Conservation (phyloP, 208 protist species). For the Trypanosoma grayi region DNA sequence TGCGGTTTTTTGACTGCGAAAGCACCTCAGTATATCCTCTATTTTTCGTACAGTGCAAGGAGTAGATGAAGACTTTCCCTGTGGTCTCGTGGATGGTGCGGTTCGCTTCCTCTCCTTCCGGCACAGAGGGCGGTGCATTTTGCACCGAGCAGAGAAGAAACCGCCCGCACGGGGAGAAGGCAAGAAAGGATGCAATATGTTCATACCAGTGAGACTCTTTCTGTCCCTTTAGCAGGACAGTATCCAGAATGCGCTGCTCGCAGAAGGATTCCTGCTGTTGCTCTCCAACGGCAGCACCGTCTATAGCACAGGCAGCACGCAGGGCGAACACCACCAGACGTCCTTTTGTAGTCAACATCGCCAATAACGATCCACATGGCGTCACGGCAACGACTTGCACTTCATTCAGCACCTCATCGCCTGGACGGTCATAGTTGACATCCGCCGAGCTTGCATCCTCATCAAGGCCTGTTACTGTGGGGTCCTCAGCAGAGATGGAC, state of each 20-base stretch:
- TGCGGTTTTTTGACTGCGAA: too few relatives aligned
- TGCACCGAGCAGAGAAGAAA: conserved; percentile 69
- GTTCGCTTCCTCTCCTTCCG: conserved; percentile 11
- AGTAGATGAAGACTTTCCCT: conserved; percentile 63
- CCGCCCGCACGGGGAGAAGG: conserved; percentile 57
- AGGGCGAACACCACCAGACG: conserved; percentile 58
- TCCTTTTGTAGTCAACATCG: conserved; percentile 64
- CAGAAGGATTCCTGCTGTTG: conserved; percentile 23
- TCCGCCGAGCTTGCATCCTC: conserved; percentile 21
- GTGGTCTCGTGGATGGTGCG: conserved; percentile 12
- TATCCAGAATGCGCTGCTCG: conserved; percentile 50
- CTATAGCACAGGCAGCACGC: conserved; percentile 1
- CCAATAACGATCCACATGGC: conserved; percentile 47
- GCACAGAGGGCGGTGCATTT: conserved; percentile 25
- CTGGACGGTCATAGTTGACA: conserved; percentile 40
- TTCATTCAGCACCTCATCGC: conserved; percentile 54
- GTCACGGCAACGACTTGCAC: conserved; percentile 68
- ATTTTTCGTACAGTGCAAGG: conserved; percentile 42
- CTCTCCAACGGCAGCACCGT: neutral
- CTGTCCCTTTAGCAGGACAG: conserved; percentile 25
- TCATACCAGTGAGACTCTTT: conserved; percentile 65
- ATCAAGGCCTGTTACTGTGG: neutral
- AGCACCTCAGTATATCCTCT: neutral
- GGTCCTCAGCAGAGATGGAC: neutral
- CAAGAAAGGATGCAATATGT: conserved; percentile 35